Base-by-base conservation (phyloP, 75 land plant species). In the Picea glauca region DNA sequence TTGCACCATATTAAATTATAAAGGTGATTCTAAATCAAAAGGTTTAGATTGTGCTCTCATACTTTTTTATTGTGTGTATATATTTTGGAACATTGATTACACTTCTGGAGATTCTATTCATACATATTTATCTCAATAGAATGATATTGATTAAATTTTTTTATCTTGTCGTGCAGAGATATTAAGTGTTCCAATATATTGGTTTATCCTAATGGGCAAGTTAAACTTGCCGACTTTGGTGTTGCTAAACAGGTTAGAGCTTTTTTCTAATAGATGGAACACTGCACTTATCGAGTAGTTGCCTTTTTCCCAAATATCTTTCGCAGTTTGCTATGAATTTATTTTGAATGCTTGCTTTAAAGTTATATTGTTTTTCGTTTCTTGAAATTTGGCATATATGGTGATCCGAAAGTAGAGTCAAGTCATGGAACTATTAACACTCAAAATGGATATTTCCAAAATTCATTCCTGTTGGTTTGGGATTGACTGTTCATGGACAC, bases 181-280 rank as follows among this genome's bases (percentile, higher is more conserved):
- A 79, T 87, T 50, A 87, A 87, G 81, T 87, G 89, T 79, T 81
- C 88, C 43, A 87, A 87, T 82, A 79, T 87, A 54, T 78, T 87
- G 59, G 89, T 87, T 23, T 83, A 85, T 76, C 62, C 81, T 7
- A 72, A 82, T 79, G 89, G 89, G 12, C 87, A 85, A 77, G 88
- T 87, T 32, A 87, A 87, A 84, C 89, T 87, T 76, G 84, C 89
- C 56, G 89, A 87, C 80, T 87, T 87, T 79, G 89, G 89, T 26
- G 66, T 87, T 54, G 88, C 89, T 15, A 87, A 85, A 76, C 84
- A 85, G 89, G 89, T 87, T 1, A 62, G 30, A 58, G 21, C 43
- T 31, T 62, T 83, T 43, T 21, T 58, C 35, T 70, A 43, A 14
- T 63, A 64, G 68, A 80, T 38, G 50, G 26, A 18, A 82, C 33